Evolutionary conservation across 768 basidiomycete genomes (phyloP), one percentile per base, ranked within the genome.

Genomic region (Kwoniella sp.): DNA sequence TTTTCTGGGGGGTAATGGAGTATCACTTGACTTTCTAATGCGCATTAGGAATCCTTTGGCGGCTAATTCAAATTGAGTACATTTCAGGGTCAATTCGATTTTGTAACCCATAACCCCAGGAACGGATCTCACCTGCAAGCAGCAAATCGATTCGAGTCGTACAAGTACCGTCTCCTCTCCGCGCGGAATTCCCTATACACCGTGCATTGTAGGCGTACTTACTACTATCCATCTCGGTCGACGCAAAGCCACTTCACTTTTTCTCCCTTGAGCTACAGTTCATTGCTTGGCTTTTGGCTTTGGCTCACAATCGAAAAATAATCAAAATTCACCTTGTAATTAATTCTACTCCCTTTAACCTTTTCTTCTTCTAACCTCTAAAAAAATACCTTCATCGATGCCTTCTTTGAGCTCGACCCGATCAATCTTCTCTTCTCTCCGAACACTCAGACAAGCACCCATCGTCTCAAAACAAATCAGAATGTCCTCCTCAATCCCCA

Each of bases 401-500:
- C 58, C 58, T 27, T 59, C 61, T n/a, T 58, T 61, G 63, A 63
- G 56, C 33, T 48, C 56, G 47, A 33, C 63, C 26, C 53, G 66
- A 59, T 68, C 68, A 36, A 40, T 70, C 58, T 47, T 63, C 30
- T 50, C 67, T 25, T 25, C 63, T 15, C 51, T 68, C 13, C 44
- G 58, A 58, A 29, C 63, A 36, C 21, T 52, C 33, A 40, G 30
- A 47, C 54, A 30, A 44, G 40, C 40, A 44, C 40, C 40, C 40
- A 36, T 50, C 56, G 24, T 48, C 36, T 40, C 44, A 44, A 54
- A 47, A 47, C 57, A 65, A 0, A 46, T 71, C 74, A 76, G 79
- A 65, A 75, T 77, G 71, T 74, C 77, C 40, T 77, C 80, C 40
- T 74, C 80, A 12, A 69, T 82, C 64, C 79, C 82, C 59, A 71